phyloP scores from a whole-genome alignment of 2,329 filamentous ascomycete species.

The Zalaria obscura region DNA sequence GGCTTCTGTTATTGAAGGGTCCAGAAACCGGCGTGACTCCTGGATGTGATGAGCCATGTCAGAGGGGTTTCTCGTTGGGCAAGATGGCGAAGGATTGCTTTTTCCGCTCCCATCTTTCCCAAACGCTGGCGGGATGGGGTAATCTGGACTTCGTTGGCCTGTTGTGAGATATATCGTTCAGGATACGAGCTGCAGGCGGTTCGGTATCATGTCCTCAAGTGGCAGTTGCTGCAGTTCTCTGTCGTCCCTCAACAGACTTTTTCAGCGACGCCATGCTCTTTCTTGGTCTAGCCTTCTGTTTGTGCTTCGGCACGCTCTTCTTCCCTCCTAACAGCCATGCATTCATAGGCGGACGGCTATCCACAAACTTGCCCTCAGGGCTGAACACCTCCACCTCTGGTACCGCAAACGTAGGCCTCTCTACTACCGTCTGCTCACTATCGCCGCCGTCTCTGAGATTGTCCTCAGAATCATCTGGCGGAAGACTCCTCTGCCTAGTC shows the following conservation, averaged over 20 bases:
- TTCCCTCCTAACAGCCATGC: slow-evolving; percentile 49
- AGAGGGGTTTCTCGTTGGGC: too few relatives aligned
- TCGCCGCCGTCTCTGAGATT: neutral
- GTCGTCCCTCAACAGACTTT: slow-evolving; percentile 4
- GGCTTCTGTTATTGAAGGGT: neutral
- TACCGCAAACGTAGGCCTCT: slow-evolving; percentile 20
- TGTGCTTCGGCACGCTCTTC: slow-evolving; percentile 34
- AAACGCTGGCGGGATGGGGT: too few relatives aligned
- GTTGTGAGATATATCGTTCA: too few relatives aligned
- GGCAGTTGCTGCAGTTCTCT: neutral
- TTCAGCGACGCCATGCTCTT: slow-evolving; percentile 39
- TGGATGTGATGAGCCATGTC: too few relatives aligned
- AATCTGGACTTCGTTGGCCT: too few relatives aligned
- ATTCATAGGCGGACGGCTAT: slow-evolving; percentile 51
- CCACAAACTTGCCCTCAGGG: slow-evolving; percentile 71
- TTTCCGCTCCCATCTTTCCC: too few relatives aligned
- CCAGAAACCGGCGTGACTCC: neutral
- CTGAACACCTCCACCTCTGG: slow-evolving; percentile 74
- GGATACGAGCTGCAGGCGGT: too few relatives aligned
- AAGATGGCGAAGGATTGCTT: too few relatives aligned
- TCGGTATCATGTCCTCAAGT: neutral
- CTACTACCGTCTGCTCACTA: neutral
- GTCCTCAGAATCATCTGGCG: neutral
- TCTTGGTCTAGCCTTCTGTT: slow-evolving; percentile 44
- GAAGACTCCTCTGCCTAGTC: neutral